Conservation (phyloP, 2,329 filamentous ascomycete genomes). For the Colletotrichum horii region DNA sequence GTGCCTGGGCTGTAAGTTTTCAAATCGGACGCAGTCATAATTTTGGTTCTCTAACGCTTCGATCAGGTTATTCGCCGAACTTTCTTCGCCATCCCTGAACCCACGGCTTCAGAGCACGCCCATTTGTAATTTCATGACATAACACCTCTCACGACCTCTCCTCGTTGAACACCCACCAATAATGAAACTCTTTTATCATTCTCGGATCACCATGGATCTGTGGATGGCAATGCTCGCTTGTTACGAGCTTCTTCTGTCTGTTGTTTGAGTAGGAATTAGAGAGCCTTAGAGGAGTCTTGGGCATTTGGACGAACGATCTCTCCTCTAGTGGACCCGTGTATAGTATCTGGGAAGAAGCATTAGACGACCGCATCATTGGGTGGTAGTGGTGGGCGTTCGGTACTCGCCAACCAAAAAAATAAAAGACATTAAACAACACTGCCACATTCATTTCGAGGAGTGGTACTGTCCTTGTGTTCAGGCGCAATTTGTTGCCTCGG, state of each 20-base stretch:
- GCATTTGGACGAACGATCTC: slow-evolving; percentile 57
- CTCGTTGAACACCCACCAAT: slow-evolving; percentile 7
- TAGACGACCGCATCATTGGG: slow-evolving; percentile 40
- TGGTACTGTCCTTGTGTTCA: not conserved
- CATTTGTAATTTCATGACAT: slow-evolving; percentile 22
- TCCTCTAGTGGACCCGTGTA: slow-evolving; percentile 58
- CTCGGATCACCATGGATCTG: slow-evolving; percentile 1
- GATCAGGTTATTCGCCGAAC: slow-evolving; percentile 42
- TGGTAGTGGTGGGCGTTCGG: slow-evolving; percentile 18
- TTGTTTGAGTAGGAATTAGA: slow-evolving; percentile 26
- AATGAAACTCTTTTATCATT: slow-evolving; percentile 13
- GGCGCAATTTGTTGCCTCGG: not conserved
- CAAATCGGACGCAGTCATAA: not conserved
- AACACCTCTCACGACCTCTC: slow-evolving; percentile 6
- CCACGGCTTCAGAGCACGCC: slow-evolving; percentile 19
- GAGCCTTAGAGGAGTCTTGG: slow-evolving; percentile 22
- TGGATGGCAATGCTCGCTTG: slow-evolving; percentile 20
- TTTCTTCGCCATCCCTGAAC: slow-evolving; percentile 45
- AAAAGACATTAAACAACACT: not conserved
- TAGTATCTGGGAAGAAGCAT: slow-evolving; percentile 53
- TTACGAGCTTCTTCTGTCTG: slow-evolving; percentile 21
- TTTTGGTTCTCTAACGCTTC: not conserved
- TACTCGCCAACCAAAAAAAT: slow-evolving; percentile 3
- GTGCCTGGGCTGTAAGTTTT: slow-evolving; percentile 84
- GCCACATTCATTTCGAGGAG: not conserved